A percentile compares a stretch with the other conserved stretches of the same genome.
phyloP scores from a whole-genome alignment of 2,329 filamentous ascomycete species.

The Colletotrichum spinosum region DNA sequence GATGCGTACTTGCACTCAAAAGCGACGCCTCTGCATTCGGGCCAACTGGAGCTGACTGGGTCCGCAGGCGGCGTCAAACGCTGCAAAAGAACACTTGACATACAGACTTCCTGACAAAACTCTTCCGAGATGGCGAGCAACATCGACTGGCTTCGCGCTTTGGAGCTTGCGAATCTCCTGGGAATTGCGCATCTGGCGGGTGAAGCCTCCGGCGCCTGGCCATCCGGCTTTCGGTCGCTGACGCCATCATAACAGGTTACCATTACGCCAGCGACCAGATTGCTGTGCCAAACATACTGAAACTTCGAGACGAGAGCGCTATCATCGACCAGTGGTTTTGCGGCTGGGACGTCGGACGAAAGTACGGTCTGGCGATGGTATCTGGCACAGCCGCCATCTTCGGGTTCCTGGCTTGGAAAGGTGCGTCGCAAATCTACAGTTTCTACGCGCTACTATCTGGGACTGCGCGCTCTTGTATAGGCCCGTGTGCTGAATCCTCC shows the following conservation, averaged over 20 bases:
- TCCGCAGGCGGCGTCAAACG: no score
- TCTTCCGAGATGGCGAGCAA: neutral
- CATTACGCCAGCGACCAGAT: neutral
- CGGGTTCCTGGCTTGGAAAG: slow-evolving; percentile 20
- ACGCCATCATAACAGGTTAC: neutral
- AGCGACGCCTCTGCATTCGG: neutral
- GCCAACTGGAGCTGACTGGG: no score
- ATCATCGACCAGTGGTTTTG: slow-evolving; percentile 2
- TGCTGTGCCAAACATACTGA: neutral
- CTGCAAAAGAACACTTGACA: no score
- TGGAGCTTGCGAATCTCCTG: neutral
- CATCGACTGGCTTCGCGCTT: neutral
- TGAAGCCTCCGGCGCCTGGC: neutral
- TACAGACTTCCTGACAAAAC: no score
- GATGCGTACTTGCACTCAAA: slow-evolving; percentile 3
- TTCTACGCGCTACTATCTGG: neutral
- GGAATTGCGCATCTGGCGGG: slow-evolving; percentile 3
- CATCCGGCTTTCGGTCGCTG: neutral
- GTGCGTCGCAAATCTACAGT: neutral
- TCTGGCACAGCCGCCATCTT: slow-evolving; percentile 3
- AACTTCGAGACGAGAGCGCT: neutral
- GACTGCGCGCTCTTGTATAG: neutral
- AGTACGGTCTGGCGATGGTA: slow-evolving; percentile 16
- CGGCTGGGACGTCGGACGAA: slow-evolving; percentile 4
- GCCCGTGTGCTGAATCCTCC: no score